A percentile compares a stretch with the other conserved stretches of the same genome.
These are phyloP conservation scores for Boletus rubescentipes DNA, from an alignment of 768 basidiomycete species.

Conservation along the genomic window DNA sequence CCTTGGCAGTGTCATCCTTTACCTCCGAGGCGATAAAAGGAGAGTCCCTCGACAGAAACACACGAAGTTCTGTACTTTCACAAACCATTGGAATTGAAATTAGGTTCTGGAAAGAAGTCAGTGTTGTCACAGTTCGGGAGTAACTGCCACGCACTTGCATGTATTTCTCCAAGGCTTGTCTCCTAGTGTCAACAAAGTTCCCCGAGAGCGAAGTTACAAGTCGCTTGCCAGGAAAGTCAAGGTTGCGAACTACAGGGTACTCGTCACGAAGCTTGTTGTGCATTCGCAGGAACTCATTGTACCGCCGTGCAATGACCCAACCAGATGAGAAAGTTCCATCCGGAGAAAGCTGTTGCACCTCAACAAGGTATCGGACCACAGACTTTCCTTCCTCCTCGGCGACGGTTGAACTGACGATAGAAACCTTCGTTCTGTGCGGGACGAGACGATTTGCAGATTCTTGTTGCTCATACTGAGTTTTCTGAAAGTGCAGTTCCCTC, in stretches of 20 bases:
- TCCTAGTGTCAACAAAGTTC: slow-evolving; percentile 83
- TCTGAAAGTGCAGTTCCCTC: slow-evolving; percentile 84
- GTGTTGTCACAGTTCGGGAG: background rate
- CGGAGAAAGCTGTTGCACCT: slow-evolving; percentile 82
- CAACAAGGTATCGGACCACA: slow-evolving; percentile 88
- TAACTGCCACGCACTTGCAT: slow-evolving; percentile 59
- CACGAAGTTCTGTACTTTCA: slow-evolving; percentile 76
- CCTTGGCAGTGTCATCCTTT: slow-evolving; percentile 40
- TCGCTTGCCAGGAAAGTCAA: slow-evolving; percentile 94
- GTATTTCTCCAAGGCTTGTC: slow-evolving; percentile 82
- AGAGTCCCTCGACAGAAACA: slow-evolving; percentile 86
- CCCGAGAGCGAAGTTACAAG: slow-evolving; percentile 84
- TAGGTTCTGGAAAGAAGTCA: slow-evolving; percentile 51
- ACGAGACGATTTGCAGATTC: slow-evolving; percentile 87
- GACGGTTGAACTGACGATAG: slow-evolving; percentile 79
- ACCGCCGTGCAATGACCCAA: slow-evolving; percentile 92
- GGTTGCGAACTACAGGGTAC: slow-evolving; percentile 58
- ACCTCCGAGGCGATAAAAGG: slow-evolving; percentile 68
- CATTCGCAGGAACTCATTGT: slow-evolving; percentile 92
- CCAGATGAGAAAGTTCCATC: slow-evolving; percentile 81
- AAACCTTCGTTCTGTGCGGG: slow-evolving; percentile 80
- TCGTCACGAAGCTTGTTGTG: slow-evolving; percentile 83
- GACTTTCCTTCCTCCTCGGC: slow-evolving; percentile 86
- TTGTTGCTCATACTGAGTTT: slow-evolving; percentile 90
- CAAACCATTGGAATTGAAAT: slow-evolving; percentile 74